These are phyloP conservation scores for Brasilioporus rufonigricans DNA, from an alignment of 768 basidiomycete species.

Conservation along the genomic window DNA sequence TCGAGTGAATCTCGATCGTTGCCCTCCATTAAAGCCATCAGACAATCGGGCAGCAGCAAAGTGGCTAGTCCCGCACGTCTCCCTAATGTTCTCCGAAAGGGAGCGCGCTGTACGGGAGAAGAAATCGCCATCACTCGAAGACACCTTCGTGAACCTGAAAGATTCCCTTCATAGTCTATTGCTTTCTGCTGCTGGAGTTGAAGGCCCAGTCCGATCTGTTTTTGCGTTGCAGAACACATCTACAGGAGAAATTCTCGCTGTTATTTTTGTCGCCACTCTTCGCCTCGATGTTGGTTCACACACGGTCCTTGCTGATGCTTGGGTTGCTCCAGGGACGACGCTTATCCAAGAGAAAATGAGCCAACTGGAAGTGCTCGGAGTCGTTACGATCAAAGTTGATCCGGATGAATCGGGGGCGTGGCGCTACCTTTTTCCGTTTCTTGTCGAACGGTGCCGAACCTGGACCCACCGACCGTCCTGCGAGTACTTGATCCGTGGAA, in stretches of 20 bases:
- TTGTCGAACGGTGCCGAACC: constrained; percentile 52
- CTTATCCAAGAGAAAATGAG: constrained; percentile 1
- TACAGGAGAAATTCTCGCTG: constrained; percentile 34
- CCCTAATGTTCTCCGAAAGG: constrained; percentile 32
- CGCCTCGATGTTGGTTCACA: constrained; percentile 48
- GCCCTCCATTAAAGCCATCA: constrained; percentile 32
- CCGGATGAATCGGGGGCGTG: too few relatives aligned
- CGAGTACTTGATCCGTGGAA: too few relatives aligned
- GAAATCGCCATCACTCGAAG: background rate
- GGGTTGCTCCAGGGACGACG: constrained; percentile 38
- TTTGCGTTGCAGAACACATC: constrained; percentile 22
- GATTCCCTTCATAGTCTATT: constrained; percentile 31
- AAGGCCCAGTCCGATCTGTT: constrained; percentile 15
- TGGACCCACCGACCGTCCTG: constrained; percentile 50
- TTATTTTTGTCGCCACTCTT: constrained; percentile 47
- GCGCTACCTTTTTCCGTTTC: constrained; percentile 47
- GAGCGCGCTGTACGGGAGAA: constrained; percentile 22
- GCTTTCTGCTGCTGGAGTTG: constrained; percentile 22
- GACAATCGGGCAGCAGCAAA: constrained; percentile 3
- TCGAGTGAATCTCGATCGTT: constrained; percentile 34
- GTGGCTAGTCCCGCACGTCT: constrained; percentile 36
- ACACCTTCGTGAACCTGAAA: constrained; percentile 34
- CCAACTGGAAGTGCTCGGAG: constrained; percentile 8
- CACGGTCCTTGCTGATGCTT: constrained; percentile 52
- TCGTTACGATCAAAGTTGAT: constrained; percentile 16